These are phyloP conservation scores for Jamesozyma jinghongensis DNA, from an alignment of 805 yeast species.

Conservation along the genomic window DNA sequence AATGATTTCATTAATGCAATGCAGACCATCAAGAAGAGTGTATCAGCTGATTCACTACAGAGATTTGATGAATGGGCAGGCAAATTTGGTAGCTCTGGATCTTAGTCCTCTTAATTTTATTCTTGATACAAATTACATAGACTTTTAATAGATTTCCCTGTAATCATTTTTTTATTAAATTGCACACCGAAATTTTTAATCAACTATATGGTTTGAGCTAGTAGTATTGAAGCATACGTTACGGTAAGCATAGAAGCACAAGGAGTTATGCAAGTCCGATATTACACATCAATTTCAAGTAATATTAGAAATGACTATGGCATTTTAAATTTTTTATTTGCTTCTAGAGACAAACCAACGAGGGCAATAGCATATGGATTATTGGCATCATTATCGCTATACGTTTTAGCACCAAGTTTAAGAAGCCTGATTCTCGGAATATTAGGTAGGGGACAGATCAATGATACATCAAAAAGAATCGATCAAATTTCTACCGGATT, in stretches of 20 bases:
- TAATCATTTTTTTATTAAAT: too few species aligned
- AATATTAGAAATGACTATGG: neutral
- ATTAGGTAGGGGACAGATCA: neutral
- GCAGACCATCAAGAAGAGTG: constrained; percentile 79
- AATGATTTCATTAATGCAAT: constrained; percentile 73
- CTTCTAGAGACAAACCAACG: too few species aligned
- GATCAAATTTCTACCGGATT: constrained; percentile 77
- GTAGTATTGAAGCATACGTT: too few species aligned
- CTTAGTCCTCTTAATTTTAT: neutral
- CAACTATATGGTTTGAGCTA: too few species aligned
- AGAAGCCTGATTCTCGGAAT: neutral
- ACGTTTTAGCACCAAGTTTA: constrained; percentile 1
- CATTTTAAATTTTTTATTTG: neutral
- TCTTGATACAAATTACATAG: neutral
- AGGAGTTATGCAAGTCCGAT: too few species aligned
- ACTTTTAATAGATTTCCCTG: too few species aligned
- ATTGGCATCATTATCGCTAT: neutral
- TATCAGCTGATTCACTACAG: constrained; percentile 65
- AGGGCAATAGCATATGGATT: neutral
- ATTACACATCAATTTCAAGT: too few species aligned
- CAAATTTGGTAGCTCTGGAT: constrained; percentile 79
- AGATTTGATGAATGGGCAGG: constrained; percentile 86
- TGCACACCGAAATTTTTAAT: too few species aligned
- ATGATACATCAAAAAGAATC: constrained; percentile 37
- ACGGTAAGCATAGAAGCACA: too few species aligned